These are phyloP conservation scores for Phytophthora crassamura DNA, from an alignment of 352 stramenopile genomes.

Conservation along the genomic window DNA sequence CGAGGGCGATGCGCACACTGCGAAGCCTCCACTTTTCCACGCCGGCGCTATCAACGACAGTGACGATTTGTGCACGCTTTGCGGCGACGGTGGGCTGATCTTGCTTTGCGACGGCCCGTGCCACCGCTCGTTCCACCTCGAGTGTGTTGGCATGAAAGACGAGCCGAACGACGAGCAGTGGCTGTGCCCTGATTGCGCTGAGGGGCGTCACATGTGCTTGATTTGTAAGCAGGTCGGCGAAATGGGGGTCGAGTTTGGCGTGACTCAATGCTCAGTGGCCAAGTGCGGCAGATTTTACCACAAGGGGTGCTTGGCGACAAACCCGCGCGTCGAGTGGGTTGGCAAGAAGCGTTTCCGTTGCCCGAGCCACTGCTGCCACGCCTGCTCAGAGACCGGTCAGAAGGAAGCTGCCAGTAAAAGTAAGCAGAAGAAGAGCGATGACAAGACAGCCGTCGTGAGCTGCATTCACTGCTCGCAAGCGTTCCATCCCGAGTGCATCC, in stretches of 20 bases:
- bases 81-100: constrained; percentile 91
- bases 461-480: constrained; percentile 90
- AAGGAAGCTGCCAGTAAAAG: constrained; percentile 33
- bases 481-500: constrained; percentile 86
- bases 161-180: constrained; percentile 89
- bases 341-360: constrained; percentile 91
- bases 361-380: constrained; percentile 91
- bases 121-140: constrained; percentile 93
- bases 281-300: constrained; percentile 95
- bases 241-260: constrained; percentile 90
- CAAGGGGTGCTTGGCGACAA: constrained; percentile 82
- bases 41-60: constrained; percentile 82
- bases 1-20: constrained; percentile 9
- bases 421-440: constrained; percentile 52
- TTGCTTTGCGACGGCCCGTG: constrained; percentile 93
- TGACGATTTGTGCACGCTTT: constrained; percentile 92
- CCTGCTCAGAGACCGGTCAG: constrained; percentile 51
- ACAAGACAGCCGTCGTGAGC: constrained; percentile 58
- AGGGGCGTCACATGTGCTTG: constrained; percentile 92
- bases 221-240: constrained; percentile 92
- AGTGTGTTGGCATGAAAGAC: constrained; percentile 89
- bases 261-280: constrained; percentile 91
- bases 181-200: constrained; percentile 91
- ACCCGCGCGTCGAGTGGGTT: constrained; percentile 84
- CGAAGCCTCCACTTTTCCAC: constrained; percentile 43